Evolutionary conservation across 305 asterid species (phyloP), one percentile per base, ranked within the genome.

Genomic region (Plantago coronopus): DNA sequence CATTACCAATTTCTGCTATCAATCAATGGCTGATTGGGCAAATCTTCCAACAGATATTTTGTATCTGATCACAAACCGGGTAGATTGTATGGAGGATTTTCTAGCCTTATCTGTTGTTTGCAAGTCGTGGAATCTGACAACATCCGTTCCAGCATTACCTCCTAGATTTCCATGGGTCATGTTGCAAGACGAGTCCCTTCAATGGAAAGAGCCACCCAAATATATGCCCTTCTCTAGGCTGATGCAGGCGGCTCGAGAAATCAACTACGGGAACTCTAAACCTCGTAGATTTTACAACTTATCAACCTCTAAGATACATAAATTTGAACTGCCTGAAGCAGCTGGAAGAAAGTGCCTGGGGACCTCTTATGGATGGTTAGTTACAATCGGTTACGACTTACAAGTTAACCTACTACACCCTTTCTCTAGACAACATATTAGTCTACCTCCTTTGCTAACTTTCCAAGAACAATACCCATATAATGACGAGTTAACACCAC

Each of bases 21-120:
- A n/a, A n/a, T n/a, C 38, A 31, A 50, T 22, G 57, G 37, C 34
- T 22, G 57, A 50, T 22, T 50, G 57, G 57, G 17, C 17, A 21
- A 20, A 15, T 49, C 34, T 49, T 16, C 55, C 55, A 12, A 20
- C 17, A 9, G 57, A 50, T 50, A 50, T 50, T 21, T 7, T 9
- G 37, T 5, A 12, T 50, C 57, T 50, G 13, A n/a, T 50, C 37
- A 21, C n/a, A 18, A 7, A 22, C 11, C 57, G 57, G 5, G 14
- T 50, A 16, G 57, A 13, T 16, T 50, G 22, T 21, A 8, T 50
- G n/a, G 57, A 50, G 17, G 57, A 50, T 14, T 50, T 21, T 14
- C 6, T 50, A 27, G 13, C 57, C 17, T 1, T 22, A 17, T 14
- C 37, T 22, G n/a, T 16, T 50, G 37, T 50, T 22, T 50, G 57